Evolutionary conservation across 352 stramenopile genomes (phyloP), one percentile per base, ranked within the genome.

Genomic region (Phytopythium cucurbitacearum): DNA sequence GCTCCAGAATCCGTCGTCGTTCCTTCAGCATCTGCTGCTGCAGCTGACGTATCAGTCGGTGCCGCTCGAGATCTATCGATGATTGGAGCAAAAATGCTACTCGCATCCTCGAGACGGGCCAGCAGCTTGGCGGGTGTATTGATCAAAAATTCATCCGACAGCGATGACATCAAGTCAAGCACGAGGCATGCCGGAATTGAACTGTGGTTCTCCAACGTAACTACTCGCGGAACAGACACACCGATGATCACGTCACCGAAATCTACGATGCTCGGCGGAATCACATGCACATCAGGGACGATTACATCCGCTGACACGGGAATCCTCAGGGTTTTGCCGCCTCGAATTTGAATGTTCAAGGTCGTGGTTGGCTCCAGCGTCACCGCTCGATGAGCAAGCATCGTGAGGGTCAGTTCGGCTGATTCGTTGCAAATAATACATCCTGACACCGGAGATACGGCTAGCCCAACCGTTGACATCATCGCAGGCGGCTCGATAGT

Each of bases 241-340:
- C 89, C 91, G 8, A 97, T 59, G 7, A 93, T 78, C 5, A 96
- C 78, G 21, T 83, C 72, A 15, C 78, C 88, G 58, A 96, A 97
- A n/a, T 87, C 79, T 34, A 91, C 53, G 0, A 51, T 49, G 0
- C 61, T 39, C 10, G 59, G 46, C 0, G 71, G 75, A 15, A 60
- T 56, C 5, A 96, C 70, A 7, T 70, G 68, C 7, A 97, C 76
- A 5, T 96, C 79, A 0, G 91, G 91, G 0, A 97, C 71, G 4
- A 97, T 62, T 0, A 92, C 78, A 0, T 66, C 76, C 5, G 72
- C 81, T 0, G 51, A 48, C 2, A 97, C 53, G 0, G 83, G 83
- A 0, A 96, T 62, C 15, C 76, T 73, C 3, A 95, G 48, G 11
- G 73, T 73, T 34, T 79, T 85, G 0, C 85, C 85, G 6, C 89